These are phyloP conservation scores for Xylaria sp. DNA, from an alignment of 2,329 filamentous ascomycete genomes.

Conservation along the genomic window DNA sequence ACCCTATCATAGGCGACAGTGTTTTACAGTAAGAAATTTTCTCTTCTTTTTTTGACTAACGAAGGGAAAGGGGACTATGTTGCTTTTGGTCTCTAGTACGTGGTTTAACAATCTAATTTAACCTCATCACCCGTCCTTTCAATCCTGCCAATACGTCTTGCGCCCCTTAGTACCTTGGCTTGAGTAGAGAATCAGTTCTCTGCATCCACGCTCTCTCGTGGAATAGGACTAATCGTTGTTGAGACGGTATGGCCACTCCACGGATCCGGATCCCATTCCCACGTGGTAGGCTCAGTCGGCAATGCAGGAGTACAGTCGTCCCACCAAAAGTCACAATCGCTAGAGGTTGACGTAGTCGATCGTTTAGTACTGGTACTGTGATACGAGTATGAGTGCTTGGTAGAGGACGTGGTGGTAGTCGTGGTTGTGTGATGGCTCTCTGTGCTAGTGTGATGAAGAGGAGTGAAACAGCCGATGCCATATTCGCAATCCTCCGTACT, in stretches of 20 bases:
- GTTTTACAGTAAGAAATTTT: background rate
- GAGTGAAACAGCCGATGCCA: background rate
- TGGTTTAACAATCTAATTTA: background rate
- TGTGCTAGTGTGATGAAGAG: conserved; percentile 3
- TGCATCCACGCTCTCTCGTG: conserved; percentile 3
- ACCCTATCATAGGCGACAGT: background rate
- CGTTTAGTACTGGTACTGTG: conserved; percentile 18
- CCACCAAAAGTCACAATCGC: background rate
- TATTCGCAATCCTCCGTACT: conserved; percentile 10
- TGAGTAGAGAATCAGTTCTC: background rate
- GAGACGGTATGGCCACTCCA: conserved; percentile 22
- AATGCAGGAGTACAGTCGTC: background rate
- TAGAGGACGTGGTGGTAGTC: background rate
- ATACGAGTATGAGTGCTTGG: conserved; percentile 31
- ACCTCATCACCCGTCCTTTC: background rate
- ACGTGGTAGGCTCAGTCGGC: conserved; percentile 9
- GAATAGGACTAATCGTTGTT: background rate
- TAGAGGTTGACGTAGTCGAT: conserved; percentile 13
- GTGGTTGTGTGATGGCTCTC: background rate
- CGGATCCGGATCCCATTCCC: conserved; percentile 17
- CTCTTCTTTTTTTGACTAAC: background rate
- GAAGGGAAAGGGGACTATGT: background rate
- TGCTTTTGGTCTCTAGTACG: background rate
- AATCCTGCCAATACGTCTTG: background rate
- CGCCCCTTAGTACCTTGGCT: background rate